phyloP scores from a whole-genome alignment of 495 filamentous ascomycete genomes.

The Chaetomium fimeti region DNA sequence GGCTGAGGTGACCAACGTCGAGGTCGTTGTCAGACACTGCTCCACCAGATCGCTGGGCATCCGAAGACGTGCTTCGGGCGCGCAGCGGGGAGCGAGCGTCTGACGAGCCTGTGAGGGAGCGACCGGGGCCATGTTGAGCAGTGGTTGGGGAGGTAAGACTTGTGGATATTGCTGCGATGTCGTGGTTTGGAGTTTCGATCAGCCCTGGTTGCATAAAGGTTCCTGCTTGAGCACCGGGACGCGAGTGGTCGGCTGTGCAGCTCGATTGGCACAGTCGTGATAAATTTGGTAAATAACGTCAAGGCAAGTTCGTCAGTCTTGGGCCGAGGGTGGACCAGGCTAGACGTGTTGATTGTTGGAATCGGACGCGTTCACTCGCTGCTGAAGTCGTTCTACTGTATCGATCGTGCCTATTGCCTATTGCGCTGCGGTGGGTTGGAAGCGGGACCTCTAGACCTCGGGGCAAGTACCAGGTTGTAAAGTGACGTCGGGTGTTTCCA shows the following conservation, averaged over 20 bases:
- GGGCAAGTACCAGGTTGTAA: too few relatives aligned
- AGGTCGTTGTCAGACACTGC: slow-evolving; percentile 25
- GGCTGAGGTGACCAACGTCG: slow-evolving; percentile 39
- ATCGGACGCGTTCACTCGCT: not conserved
- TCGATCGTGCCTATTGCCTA: not conserved
- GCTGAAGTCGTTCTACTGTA: not conserved
- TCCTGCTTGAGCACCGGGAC: slow-evolving; percentile 41
- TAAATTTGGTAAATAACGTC: not conserved
- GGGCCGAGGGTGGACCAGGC: not conserved
- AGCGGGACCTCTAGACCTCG: not conserved
- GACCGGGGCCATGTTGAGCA: slow-evolving; percentile 74
- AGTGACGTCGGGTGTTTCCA: slow-evolving; percentile 10
- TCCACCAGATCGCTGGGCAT: slow-evolving; percentile 27
- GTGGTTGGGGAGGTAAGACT: slow-evolving; percentile 37
- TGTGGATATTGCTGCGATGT: slow-evolving; percentile 41
- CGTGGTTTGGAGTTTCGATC: slow-evolving; percentile 59
- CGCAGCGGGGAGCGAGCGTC: slow-evolving; percentile 34
- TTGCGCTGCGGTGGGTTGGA: not conserved
- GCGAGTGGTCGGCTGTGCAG: slow-evolving; percentile 64
- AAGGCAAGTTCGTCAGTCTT: too few relatives aligned
- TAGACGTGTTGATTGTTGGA: not conserved
- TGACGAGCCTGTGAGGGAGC: slow-evolving; percentile 49
- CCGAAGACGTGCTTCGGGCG: slow-evolving; percentile 33
- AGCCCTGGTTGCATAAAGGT: slow-evolving; percentile 90
- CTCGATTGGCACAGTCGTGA: slow-evolving; percentile 39